Evolutionary conservation across 2,329 filamentous ascomycete species (phyloP).

Genomic region (Blastomyces percursus): DNA sequence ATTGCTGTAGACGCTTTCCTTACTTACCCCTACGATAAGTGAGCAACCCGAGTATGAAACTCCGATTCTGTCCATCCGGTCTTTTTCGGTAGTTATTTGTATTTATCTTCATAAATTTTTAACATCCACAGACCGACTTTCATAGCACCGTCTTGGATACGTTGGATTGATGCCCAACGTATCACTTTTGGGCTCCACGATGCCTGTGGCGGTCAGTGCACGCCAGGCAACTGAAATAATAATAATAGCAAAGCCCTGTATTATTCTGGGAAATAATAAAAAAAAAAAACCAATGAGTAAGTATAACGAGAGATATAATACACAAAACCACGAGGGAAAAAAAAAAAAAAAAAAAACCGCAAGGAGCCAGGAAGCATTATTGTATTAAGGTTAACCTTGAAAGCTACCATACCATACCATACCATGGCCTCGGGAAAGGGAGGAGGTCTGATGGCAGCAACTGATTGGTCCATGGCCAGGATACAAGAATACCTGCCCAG

Average conservation of each 20-base stretch:
- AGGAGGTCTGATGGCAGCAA: not conserved
- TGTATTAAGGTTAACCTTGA: not conserved
- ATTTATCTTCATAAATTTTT: too few relatives aligned
- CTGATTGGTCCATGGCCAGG: not conserved
- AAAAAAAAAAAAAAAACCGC: not conserved
- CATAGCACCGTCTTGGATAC: not conserved
- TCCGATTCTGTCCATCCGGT: too few relatives aligned
- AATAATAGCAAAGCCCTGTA: not conserved
- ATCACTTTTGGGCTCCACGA: not conserved
- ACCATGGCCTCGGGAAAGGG: not conserved
- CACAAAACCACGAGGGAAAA: not conserved
- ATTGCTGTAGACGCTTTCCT: too few relatives aligned
- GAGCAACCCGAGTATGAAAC: too few relatives aligned
- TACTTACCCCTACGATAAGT: too few relatives aligned
- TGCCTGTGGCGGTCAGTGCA: not conserved
- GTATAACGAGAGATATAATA: not conserved
- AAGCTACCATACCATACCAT: not conserved
- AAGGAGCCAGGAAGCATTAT: not conserved
- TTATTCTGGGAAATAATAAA: too few relatives aligned
- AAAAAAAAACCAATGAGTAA: too few relatives aligned
- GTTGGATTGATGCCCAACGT: not conserved
- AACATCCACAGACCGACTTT: not conserved
- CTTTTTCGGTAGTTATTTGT: too few relatives aligned
- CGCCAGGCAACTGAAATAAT: not conserved
- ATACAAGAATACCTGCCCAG: not conserved